Base-by-base conservation (phyloP, 805 yeast species). In the Starmerella geochares region DNA sequence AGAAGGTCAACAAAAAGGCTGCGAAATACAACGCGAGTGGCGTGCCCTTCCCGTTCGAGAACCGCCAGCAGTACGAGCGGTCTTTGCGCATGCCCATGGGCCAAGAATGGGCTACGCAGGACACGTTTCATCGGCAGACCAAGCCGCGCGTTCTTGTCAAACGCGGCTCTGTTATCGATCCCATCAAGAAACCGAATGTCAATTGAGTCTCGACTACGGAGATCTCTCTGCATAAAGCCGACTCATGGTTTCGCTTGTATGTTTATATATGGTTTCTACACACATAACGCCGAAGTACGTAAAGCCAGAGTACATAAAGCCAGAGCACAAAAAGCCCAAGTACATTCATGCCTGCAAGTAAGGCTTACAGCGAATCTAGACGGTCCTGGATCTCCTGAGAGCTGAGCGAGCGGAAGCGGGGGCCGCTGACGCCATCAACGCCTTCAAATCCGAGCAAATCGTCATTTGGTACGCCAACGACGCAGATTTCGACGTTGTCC, bases 31-130 rank as follows among this genome's bases (percentile, higher is more conserved):
- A 81, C 65, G 83, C 96, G 1, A 75, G 80, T 35, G 79, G 82
- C n/a, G 95, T 92, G 43, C 97, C 97, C 24, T 90, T 81, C 76
- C 96, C 96, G 52, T 92, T 75, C 65, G 96, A 92, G 69, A 82
- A 81, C 53, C 76, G 81, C 64, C 97, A 87, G 64, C 97, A 92
- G 68, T 92, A 92, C 66, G 98, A 92, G 67, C 78, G 95, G 63
- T 80, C 95, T 4, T 71, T 92, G 61, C 77, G 95, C 63, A 82
- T 86, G 86, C 96, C 97, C n/a, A 71, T 92, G 53, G 97, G 97
- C 23, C 94, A 85, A 66, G 95, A 92, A 67, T 92, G 97, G 97
- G 80, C 90, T 8, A 78, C 94, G 6, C 79, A 86, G 62, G 82
- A 79, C 48, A 79, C 95, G 3, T 92, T 84, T 70, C 95, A 87